These are phyloP conservation scores for Gossypium raimondii DNA, from an alignment of 345 rosid species.

Conservation along the genomic window DNA sequence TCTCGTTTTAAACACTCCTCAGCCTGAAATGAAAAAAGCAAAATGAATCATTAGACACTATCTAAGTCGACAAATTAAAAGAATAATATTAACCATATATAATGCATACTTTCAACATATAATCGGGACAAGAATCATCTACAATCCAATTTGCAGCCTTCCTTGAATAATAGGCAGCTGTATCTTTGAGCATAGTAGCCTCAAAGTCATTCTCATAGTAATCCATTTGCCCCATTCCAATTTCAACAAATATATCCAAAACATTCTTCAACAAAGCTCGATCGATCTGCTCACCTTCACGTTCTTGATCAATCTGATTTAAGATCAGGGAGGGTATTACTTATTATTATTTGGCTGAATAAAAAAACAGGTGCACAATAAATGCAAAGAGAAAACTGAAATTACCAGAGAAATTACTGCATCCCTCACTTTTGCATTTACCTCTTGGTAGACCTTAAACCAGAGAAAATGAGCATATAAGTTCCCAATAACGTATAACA, in stretches of 20 bases:
- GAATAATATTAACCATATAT: neutral
- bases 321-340: neutral
- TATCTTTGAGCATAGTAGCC: conserved; percentile 46
- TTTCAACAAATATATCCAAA: conserved; percentile 59
- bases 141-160: conserved; percentile 73
- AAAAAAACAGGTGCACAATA: neutral
- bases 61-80: neutral
- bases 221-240: conserved; percentile 58
- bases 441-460: conserved; percentile 34
- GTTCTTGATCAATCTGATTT: conserved; percentile 59
- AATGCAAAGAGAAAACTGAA: conserved; percentile 7
- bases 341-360: neutral
- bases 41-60: conserved; percentile 15
- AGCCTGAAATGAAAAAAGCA: conserved; percentile 28
- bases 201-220: conserved; percentile 55
- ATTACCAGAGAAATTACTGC: conserved; percentile 54
- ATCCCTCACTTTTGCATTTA: conserved; percentile 48
- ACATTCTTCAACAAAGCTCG: conserved; percentile 66
- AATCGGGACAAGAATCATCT: conserved; percentile 61
- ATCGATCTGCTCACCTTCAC: conserved; percentile 67
- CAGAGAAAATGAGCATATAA: neutral
- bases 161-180: conserved; percentile 56
- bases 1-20: conserved; percentile 65
- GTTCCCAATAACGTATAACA: neutral
- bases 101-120: conserved; percentile 46